Percentiles rank a stretch among this genome's conserved stretches.
phyloP scores from a whole-genome alignment of 2,329 filamentous ascomycete species.

The Xylaria sp. region DNA sequence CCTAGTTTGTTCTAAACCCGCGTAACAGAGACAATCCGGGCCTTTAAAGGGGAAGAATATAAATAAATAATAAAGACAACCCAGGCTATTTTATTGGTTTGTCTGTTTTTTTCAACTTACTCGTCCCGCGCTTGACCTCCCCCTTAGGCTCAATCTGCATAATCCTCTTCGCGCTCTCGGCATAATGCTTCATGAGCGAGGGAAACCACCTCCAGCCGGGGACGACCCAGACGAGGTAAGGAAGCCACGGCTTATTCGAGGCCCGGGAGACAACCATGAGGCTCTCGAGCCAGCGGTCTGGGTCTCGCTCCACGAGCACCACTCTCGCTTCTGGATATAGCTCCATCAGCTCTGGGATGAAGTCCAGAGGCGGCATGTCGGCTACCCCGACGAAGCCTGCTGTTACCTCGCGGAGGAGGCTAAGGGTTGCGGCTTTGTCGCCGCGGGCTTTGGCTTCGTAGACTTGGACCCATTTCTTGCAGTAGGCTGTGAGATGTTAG shows the following conservation, averaged over 20 bases:
- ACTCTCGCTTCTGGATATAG: conserved; percentile 62
- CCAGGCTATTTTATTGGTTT: no score
- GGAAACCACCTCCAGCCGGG: conserved; percentile 38
- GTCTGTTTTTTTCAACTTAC: conserved; percentile 22
- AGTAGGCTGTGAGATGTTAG: conserved; percentile 24
- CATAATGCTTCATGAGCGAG: conserved; percentile 16
- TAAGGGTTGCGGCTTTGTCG: conserved; percentile 47
- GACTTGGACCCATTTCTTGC: conserved; percentile 36
- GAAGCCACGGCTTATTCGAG: conserved; percentile 36
- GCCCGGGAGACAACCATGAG: conserved; percentile 39
- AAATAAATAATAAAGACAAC: no score
- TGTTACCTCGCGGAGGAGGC: conserved; percentile 52
- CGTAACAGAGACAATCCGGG: no score
- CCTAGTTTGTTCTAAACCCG: no score
- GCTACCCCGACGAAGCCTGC: conserved; percentile 60
- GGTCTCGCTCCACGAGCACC: conserved; percentile 55
- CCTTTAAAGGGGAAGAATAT: no score
- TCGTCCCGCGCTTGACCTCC: conserved; percentile 14
- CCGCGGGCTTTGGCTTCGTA: conserved; percentile 32
- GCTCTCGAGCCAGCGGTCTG: conserved; percentile 53
- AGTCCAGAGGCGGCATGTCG: conserved; percentile 56
- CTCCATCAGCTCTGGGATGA: conserved; percentile 59
- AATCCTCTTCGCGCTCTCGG: conserved; percentile 17
- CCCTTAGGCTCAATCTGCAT: conserved; percentile 24
- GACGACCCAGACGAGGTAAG: conserved; percentile 33